Conservation (phyloP, 2,329 filamentous ascomycete species). For the Coniochaeta hoffmannii region DNA sequence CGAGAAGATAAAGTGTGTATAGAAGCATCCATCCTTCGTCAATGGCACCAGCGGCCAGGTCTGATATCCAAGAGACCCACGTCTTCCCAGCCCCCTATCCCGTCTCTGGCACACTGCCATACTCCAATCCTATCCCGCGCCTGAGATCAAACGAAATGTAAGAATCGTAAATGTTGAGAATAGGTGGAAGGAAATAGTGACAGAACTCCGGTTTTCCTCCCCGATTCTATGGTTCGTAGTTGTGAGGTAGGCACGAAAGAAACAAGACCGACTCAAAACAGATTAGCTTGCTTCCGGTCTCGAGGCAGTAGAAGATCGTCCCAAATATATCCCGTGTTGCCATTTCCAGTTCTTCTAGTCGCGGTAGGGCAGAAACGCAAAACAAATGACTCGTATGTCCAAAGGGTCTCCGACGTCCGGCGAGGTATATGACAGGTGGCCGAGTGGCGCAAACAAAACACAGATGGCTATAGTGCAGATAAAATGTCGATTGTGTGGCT, state of each 20-base stretch:
- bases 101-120: neutral
- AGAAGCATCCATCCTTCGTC: neutral
- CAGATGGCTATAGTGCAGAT: neutral
- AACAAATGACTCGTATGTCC: neutral
- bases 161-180: neutral
- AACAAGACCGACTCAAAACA: neutral
- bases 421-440: neutral
- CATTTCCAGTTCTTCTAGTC: neutral
- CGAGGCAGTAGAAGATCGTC: neutral
- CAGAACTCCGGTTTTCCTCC: neutral
- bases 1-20: neutral
- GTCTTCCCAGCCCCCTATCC: neutral
- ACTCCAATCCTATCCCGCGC: neutral
- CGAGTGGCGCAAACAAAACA: neutral
- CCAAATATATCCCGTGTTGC: neutral
- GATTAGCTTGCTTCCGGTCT: neutral
- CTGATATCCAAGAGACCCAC: neutral
- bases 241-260: neutral
- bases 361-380: neutral
- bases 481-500: neutral
- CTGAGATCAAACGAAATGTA: neutral
- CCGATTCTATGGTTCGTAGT: neutral
- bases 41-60: neutral
- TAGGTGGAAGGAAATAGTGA: neutral
- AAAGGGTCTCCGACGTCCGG: neutral